phyloP scores from a whole-genome alignment of 768 basidiomycete species.

The Russula olivacea region DNA sequence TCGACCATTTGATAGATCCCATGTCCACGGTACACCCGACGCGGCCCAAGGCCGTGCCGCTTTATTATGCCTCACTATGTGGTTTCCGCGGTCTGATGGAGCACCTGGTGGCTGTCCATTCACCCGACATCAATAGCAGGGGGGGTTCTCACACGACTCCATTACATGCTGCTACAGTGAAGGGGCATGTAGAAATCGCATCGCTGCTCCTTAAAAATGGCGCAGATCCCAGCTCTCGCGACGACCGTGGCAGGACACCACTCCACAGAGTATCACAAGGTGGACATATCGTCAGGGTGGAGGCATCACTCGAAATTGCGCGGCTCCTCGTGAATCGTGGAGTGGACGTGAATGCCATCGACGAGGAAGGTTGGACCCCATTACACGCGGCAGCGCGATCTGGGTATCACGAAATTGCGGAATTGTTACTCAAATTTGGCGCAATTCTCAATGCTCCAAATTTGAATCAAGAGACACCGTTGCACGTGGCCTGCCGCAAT shows the following conservation, averaged over 20 bases:
- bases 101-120: not conserved
- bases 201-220: not conserved
- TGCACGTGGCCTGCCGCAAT: not conserved
- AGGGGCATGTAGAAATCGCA: not conserved
- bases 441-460: not conserved
- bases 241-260: not conserved
- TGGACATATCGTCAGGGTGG: not conserved
- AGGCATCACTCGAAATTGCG: not conserved
- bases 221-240: not conserved
- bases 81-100: not conserved
- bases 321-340: not conserved
- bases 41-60: not conserved
- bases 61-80: conserved; percentile 6
- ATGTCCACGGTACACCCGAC: not conserved
- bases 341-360: not conserved
- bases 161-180: not conserved
- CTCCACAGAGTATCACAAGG: not conserved
- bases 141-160: not conserved
- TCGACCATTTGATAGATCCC: not conserved
- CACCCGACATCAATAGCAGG: not conserved
- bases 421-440: not conserved
- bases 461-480: not conserved
- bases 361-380: not conserved
- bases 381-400: not conserved
- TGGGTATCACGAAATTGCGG: not conserved